Conservation (phyloP, 139 green algal species). For the Chlamydomonas eustigma region DNA sequence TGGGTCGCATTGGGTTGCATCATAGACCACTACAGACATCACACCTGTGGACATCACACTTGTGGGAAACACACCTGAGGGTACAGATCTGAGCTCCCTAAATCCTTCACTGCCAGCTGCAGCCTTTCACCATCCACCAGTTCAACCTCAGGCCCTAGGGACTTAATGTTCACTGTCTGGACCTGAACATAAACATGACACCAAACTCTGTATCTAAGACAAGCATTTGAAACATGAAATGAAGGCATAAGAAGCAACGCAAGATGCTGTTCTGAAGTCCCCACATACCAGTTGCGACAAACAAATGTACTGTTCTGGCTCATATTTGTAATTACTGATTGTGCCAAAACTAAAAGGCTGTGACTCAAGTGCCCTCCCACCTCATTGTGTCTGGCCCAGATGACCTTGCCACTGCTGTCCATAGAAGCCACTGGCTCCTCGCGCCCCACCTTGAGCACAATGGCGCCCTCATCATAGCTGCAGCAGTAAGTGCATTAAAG, state of each 20-base stretch:
- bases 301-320: too few relatives aligned
- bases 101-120: conserved; percentile 93
- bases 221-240: neutral
- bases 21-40: too few relatives aligned
- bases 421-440: conserved; percentile 98
- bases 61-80: conserved; percentile 54
- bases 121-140: conserved; percentile 92
- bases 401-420: conserved; percentile 88
- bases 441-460: conserved; percentile 86
- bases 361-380: conserved; percentile 19
- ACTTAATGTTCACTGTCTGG: conserved; percentile 81
- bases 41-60: too few relatives aligned
- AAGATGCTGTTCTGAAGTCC: too few relatives aligned
- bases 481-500: too few relatives aligned
- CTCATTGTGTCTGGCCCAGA: conserved; percentile 57
- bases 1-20: too few relatives aligned
- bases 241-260: too few relatives aligned
- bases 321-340: too few relatives aligned
- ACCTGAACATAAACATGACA: too few relatives aligned
- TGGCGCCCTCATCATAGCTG: conserved; percentile 69
- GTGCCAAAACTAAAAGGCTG: neutral
- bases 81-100: conserved; percentile 93
- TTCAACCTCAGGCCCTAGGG: conserved; percentile 64
- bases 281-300: too few relatives aligned
- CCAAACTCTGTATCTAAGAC: neutral